Evolutionary conservation across 2,329 filamentous ascomycete genomes (phyloP).

Genomic region (Rhinocladiella similis): DNA sequence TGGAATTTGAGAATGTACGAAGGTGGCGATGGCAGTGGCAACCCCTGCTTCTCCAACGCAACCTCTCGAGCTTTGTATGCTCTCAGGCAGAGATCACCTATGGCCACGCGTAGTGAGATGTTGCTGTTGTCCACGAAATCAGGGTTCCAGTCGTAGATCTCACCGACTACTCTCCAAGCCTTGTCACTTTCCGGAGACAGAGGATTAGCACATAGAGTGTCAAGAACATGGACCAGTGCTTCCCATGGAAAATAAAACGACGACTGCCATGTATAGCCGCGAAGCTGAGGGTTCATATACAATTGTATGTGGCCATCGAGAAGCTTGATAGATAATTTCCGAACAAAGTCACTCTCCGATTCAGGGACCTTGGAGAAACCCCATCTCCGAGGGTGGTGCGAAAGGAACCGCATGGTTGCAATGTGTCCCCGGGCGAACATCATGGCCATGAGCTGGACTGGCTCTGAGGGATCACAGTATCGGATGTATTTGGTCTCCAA

Average conservation of each 20-base stretch:
- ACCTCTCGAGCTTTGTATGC: conserved; percentile 31
- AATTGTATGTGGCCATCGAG: conserved; percentile 37
- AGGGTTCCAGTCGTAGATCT: conserved; percentile 36
- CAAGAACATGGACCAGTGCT: conserved; percentile 38
- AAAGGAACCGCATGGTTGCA: conserved; percentile 16
- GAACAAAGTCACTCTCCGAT: conserved; percentile 34
- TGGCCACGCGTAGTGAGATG: conserved; percentile 34
- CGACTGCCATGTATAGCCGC: conserved; percentile 36
- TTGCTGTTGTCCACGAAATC: conserved; percentile 30
- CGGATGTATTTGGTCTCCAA: conserved; percentile 48
- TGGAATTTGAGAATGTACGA: neutral
- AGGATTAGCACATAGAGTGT: conserved; percentile 37
- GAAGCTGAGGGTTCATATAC: conserved; percentile 28
- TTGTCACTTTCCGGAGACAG: conserved; percentile 33
- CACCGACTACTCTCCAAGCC: conserved; percentile 38
- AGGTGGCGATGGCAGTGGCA: neutral
- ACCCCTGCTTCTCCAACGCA: conserved; percentile 16
- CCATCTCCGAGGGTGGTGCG: conserved; percentile 36
- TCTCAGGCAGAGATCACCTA: conserved; percentile 36
- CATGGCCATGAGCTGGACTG: conserved; percentile 34
- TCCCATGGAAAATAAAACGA: conserved; percentile 37
- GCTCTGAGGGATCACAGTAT: conserved; percentile 56
- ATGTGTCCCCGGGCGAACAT: neutral
- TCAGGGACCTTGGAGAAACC: conserved; percentile 24
- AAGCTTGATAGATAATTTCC: conserved; percentile 32